Conservation (phyloP, 1,139 yeast species). For the Scheffersomyces quercinus region DNA sequence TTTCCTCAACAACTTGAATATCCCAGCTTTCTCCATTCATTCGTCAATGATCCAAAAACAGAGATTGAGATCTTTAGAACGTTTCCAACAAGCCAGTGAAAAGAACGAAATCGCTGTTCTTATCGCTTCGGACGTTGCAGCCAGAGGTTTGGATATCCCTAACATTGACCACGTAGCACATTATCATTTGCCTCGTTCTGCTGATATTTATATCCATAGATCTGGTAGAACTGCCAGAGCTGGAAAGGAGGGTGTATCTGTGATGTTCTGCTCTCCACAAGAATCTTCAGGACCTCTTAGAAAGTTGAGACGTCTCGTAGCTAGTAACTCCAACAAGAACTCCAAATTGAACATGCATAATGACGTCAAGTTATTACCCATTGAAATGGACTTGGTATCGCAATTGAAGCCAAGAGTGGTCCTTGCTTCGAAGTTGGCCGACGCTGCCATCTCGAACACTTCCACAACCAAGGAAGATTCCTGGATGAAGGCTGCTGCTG, state of each 20-base stretch:
- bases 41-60: conserved; percentile 96
- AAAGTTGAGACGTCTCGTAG: conserved; percentile 67
- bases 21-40: conserved; percentile 81
- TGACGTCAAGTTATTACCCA: conserved; percentile 71
- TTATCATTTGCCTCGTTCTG: conserved; percentile 92
- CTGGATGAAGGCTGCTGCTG: conserved; percentile 91
- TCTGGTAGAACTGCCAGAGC: conserved; percentile 99
- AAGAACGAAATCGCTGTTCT: conserved; percentile 64
- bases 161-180: conserved; percentile 92
- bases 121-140: conserved; percentile 97
- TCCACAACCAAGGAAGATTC: conserved; percentile 68
- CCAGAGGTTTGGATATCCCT: conserved; percentile 95
- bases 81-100: conserved; percentile 57
- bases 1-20: conserved; percentile 63
- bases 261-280: conserved; percentile 89
- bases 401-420: conserved; percentile 71
- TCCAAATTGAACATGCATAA: conserved; percentile 37
- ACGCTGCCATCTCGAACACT: conserved; percentile 59
- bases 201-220: conserved; percentile 92
- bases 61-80: conserved; percentile 81
- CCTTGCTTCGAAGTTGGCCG: conserved; percentile 74
- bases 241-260: conserved; percentile 89
- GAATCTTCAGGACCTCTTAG: conserved; percentile 87
- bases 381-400: conserved; percentile 70
- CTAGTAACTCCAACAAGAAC: conserved; percentile 30